phyloP scores from a whole-genome alignment of 2,329 filamentous ascomycete species.

The Talaromyces piceae region DNA sequence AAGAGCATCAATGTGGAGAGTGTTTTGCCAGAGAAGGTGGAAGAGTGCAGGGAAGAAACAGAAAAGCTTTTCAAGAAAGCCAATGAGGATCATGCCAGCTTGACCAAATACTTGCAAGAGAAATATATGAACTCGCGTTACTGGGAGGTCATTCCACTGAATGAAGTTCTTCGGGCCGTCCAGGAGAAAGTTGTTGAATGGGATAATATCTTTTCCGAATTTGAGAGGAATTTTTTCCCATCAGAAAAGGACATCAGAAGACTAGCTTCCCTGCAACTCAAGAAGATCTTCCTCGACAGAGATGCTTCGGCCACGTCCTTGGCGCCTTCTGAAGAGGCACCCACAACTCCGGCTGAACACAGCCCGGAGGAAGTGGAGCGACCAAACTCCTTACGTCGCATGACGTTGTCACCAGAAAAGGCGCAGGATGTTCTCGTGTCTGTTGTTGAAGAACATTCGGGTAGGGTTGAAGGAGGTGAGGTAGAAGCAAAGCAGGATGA shows the following conservation, averaged over 20 bases:
- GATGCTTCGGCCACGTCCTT: conserved; percentile 73
- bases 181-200: conserved; percentile 89
- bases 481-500: conserved; percentile 15
- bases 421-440: conserved; percentile 57
- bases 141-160: conserved; percentile 93
- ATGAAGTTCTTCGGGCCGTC: conserved; percentile 78
- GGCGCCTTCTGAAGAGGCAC: conserved; percentile 60
- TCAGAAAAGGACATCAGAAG: conserved; percentile 93
- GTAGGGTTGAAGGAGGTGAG: conserved; percentile 24
- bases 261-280: conserved; percentile 83
- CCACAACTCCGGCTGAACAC: conserved; percentile 35
- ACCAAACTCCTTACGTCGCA: conserved; percentile 29
- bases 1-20: conserved; percentile 87
- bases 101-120: conserved; percentile 73
- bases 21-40: conserved; percentile 77
- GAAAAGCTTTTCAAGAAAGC: conserved; percentile 70
- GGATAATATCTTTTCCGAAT: conserved; percentile 84
- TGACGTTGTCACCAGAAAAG: conserved; percentile 53
- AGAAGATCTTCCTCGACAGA: conserved; percentile 86
- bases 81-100: conserved; percentile 69
- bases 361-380: conserved; percentile 22
- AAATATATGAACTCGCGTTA: conserved; percentile 92
- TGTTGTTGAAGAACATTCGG: conserved; percentile 57
- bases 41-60: conserved; percentile 73
- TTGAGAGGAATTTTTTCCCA: conserved; percentile 86